Conservation (phyloP, 2,329 filamentous ascomycete species). For the Fonsecaea nubica region DNA sequence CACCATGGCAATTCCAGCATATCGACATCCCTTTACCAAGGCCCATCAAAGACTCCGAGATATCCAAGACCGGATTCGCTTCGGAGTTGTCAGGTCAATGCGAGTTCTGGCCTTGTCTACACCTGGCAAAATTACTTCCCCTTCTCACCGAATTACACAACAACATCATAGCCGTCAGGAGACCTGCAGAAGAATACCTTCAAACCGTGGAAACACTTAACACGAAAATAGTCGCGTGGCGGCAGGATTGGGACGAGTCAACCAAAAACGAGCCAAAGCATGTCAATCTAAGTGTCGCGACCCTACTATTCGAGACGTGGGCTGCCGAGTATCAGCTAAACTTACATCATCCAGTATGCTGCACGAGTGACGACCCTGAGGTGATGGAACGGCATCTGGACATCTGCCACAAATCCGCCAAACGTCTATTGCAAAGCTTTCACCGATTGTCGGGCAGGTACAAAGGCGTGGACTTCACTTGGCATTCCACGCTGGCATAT, state of each 20-base stretch:
- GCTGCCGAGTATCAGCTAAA: slow-evolving; percentile 58
- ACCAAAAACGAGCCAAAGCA: slow-evolving; percentile 53
- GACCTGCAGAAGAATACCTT: slow-evolving; percentile 68
- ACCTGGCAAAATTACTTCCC: slow-evolving; percentile 68
- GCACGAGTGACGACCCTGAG: slow-evolving; percentile 44
- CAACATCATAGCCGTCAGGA: slow-evolving; percentile 74
- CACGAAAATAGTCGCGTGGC: slow-evolving; percentile 67
- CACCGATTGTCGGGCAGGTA: slow-evolving; percentile 39
- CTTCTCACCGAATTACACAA: slow-evolving; percentile 76
- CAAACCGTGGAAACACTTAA: slow-evolving; percentile 70
- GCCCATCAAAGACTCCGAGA: slow-evolving; percentile 71
- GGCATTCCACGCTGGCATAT: slow-evolving; percentile 39
- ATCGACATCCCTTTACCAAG: slow-evolving; percentile 80
- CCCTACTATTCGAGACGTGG: slow-evolving; percentile 58
- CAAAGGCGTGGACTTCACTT: slow-evolving; percentile 41
- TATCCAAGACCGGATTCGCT: slow-evolving; percentile 70
- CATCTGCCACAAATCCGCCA: slow-evolving; percentile 43
- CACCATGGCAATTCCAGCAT: slow-evolving; percentile 70
- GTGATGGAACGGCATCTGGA: slow-evolving; percentile 44
- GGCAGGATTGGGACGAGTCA: slow-evolving; percentile 67
- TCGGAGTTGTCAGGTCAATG: slow-evolving; percentile 64
- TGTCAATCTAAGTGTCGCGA: slow-evolving; percentile 51
- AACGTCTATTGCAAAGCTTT: slow-evolving; percentile 42
- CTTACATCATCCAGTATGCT: slow-evolving; percentile 61
- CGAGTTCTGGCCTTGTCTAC: slow-evolving; percentile 70